Base-by-base conservation (phyloP, 169 alveolate species). In the Eimeria nieschulzi region DNA sequence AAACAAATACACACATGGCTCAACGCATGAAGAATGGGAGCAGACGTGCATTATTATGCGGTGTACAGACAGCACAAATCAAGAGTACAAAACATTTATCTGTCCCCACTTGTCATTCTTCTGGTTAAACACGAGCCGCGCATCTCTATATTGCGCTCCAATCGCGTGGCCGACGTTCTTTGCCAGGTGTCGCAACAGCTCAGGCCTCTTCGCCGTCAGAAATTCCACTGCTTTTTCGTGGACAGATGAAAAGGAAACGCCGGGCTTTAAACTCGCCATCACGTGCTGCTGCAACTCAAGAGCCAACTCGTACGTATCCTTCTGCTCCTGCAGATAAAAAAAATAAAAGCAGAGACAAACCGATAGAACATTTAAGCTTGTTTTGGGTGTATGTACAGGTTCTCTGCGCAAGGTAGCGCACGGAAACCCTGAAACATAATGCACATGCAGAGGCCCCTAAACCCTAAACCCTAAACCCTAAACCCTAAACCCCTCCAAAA, bases 121-220 rank as follows among this genome's bases (percentile, higher is more conserved):
- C 19, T 91, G 79, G 79, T 95, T 95, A 25, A 93, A 91, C 21
- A 94, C 91, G 55, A 82, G 76, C 12, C 93, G 73, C 68, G 94
- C 84, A 56, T 96, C 97, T 59, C 96, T 93, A 94, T 96, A 97
- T 85, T 97, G 98, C 53, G 96, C 73, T n/a, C 98, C 98, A 26
- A 97, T 95, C 10, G 96, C 91, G 79, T 96, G 98, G 2, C 98
- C 98, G 26, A 96, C 64, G 51, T 94, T 93, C 91, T 95, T 97
- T 17, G 95, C 96, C 87, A 97, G 82, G 83, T 96, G 95, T 26
- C 91, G 88, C 10, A 80, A 66, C 39, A 94, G 85, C 46, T 54
- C 95, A n/a, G 93, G 86, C 21, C 87, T 92, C 80, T 71, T 75
- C 26, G 88, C 94, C 3, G 75, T 68, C 17, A 94, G 26, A 39